Evolutionary conservation across 371 early-diverging fungal genomes (phyloP), one percentile per base, ranked within the genome.

Genomic region (Entomophthora muscae): DNA sequence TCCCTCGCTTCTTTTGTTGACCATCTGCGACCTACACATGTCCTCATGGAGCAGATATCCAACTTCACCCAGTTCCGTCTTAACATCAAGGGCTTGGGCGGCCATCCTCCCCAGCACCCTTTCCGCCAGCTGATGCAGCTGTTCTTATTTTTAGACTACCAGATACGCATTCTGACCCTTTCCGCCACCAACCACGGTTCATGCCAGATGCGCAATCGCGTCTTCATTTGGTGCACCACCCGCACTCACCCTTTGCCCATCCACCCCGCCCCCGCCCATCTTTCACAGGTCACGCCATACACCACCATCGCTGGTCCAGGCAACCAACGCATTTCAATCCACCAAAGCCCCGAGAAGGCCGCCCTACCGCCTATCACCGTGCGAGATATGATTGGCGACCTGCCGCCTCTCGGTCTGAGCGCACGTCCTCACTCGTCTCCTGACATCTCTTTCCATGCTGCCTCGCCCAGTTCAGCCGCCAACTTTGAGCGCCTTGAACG

Each of bases 191-290:
- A 63, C 27, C 59, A 67, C n/a, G 71, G 71, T 27, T 52, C 65
- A 23, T 27, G 66, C 0, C 66, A 71, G 64, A 53, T n/a, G 17
- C 30, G 71, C 1, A 32, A 56, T 53, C 67, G 71, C 12, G 32
- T 69, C 5, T 69, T 71, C 32, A 58, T 71, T 28, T 71, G 71
- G 69, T 66, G 64, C 31, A 69, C 69, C 27, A 66, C 66, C 63
- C 63, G 52, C 22, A 62, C 30, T 12, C 64, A 65, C 31, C 57
- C 32, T 0, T 31, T 68, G 29, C 65, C 65, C 21, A 22, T 17
- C 7, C 29, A 55, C 22, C 68, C 68, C 22, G 55, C 68, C 0
- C 26, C 63, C 30, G 54, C 68, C n/a, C 68, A 68, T 24, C 7
- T 54, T 2, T 13, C 26, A 13, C 13, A 21, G 17, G 30, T 31